These are phyloP conservation scores for Alternaria viburni DNA, from an alignment of 2,329 filamentous ascomycete species.

Conservation along the genomic window DNA sequence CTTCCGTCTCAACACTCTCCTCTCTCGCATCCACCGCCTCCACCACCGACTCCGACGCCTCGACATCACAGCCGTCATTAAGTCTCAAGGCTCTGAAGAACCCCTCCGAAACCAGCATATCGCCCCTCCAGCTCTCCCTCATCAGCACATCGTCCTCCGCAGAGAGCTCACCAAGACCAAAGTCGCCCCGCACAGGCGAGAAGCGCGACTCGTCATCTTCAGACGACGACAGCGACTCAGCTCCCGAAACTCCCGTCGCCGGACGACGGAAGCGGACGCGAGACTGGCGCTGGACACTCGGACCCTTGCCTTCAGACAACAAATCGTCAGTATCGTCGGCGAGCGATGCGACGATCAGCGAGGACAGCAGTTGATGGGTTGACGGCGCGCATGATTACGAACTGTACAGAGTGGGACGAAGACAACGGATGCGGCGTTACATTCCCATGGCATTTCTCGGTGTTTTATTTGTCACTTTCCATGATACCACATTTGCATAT, in stretches of 20 bases:
- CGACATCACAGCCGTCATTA: conserved; percentile 23
- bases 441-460: conserved; percentile 11
- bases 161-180: conserved; percentile 33
- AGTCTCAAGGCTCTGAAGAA: conserved; percentile 15
- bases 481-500: conserved; percentile 16
- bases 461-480: conserved; percentile 6
- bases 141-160: conserved; percentile 24
- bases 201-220: conserved; percentile 54
- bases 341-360: conserved; percentile 29
- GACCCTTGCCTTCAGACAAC: conserved; percentile 46
- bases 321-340: conserved; percentile 31
- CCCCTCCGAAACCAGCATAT: conserved; percentile 21
- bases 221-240: conserved; percentile 57
- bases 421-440: conserved; percentile 1
- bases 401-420: not conserved
- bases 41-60: conserved; percentile 10
- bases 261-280: conserved; percentile 60
- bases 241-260: conserved; percentile 60
- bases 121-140: conserved; percentile 15
- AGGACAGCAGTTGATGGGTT: conserved; percentile 36
- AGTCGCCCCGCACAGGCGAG: conserved; percentile 42
- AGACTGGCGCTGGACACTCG: conserved; percentile 65
- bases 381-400: not conserved
- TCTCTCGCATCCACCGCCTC: conserved; percentile 29
- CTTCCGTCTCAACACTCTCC: conserved; percentile 46